Evolutionary conservation across 148 eudicot species (phyloP).

Genomic region (Rhododendron griersonianum): DNA sequence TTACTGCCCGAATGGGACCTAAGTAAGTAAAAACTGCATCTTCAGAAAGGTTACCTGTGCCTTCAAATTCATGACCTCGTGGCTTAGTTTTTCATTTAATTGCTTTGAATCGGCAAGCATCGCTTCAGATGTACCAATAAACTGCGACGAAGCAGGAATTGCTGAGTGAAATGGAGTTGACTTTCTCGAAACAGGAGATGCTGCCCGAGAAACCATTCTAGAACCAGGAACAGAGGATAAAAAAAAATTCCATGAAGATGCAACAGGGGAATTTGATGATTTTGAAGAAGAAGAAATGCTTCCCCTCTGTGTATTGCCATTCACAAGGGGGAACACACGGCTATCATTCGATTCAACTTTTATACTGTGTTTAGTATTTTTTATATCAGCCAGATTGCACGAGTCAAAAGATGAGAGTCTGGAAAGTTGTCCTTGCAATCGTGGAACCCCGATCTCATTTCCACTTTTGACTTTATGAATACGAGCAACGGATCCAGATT

Average conservation of each 20-base stretch:
- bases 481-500: conserved; percentile 29
- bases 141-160: conserved; percentile 21
- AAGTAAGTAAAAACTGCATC: not conserved
- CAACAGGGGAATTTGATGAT: conserved; percentile 32
- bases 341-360: conserved; percentile 37
- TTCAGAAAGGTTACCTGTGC: conserved; percentile 49
- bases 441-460: conserved; percentile 35
- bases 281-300: conserved; percentile 30
- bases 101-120: conserved; percentile 32
- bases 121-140: conserved; percentile 36
- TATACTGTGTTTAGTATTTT: conserved; percentile 23
- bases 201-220: conserved; percentile 54
- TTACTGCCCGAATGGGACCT: not conserved
- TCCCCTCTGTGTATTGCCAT: conserved; percentile 34
- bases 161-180: conserved; percentile 33
- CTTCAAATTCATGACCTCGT: conserved; percentile 55
- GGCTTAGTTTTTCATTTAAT: conserved; percentile 32
- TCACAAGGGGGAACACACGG: conserved; percentile 27
- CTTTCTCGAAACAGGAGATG: conserved; percentile 54
- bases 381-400: conserved; percentile 39
- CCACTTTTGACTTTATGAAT: conserved; percentile 49
- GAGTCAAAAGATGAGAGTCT: conserved; percentile 46
- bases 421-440: conserved; percentile 33
- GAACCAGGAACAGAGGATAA: conserved; percentile 66
- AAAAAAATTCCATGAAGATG: conserved; percentile 31